Evolutionary conservation across 2,329 filamentous ascomycete genomes (phyloP), one percentile per base, ranked within the genome.

Genomic region (Monosporascus sp.): DNA sequence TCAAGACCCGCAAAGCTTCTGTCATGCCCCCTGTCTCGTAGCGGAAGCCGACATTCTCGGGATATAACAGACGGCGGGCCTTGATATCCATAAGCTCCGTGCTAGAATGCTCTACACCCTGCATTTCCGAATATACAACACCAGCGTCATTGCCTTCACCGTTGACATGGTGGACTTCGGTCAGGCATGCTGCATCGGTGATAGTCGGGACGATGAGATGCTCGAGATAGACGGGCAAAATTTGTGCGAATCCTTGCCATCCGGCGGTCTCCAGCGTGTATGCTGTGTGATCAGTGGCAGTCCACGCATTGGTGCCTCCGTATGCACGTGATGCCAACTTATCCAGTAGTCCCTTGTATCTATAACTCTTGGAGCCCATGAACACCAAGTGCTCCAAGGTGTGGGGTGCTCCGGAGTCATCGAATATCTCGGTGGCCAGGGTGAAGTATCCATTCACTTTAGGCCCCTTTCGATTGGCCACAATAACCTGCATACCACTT

Each of bases 11-110:
- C 48, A 99, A 78, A 36, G 91, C 88, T 62, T 96, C 90, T 75
- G 95, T 95, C 86, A 97, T 90, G 15, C 94, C 94, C 14, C 94
- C 94, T n/a, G 94, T 99, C 72, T 99, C 94, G 62, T 97, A 97
- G 54, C 93, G 86, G 67, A 97, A 99, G 3, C 94, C 94, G 51
- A 95, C 84, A 47, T 89, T 88, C 68, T 94, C 84, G 0, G 92
- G 92, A 62, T 97, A 99, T 37, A 96, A 76, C 45, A 94, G 75
- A 2, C 89, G 84, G 41, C 89, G 86, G 50, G 90, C 86, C 58
- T 83, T 82, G 53, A 97, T 77, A 58, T 96, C 90, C 82, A 97
- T 96, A 54, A 97, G 82, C 68, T 96, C 90, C 7, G 80, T 77
- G 59, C 88, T 85, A 50, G 84, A 86, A 66, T 96, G 96, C 67